Base-by-base conservation (phyloP, 331 rosid species). In the Telfairia occidentalis region DNA sequence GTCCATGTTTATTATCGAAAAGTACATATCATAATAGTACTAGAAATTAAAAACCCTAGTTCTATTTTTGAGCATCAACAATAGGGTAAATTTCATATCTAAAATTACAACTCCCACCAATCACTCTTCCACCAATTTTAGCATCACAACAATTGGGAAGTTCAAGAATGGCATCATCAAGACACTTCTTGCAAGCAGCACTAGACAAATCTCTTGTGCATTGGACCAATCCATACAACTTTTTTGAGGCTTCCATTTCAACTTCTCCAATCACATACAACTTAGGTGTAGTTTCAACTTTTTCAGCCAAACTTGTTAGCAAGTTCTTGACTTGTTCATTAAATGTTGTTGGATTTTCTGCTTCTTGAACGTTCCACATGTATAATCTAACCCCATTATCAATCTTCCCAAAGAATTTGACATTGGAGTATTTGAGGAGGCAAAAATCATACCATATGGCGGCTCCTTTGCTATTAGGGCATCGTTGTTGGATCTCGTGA, bases 161-260 rank as follows among this genome's bases (percentile, higher is more conserved):
- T 10, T 71, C 60, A 57, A 76, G 67, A 26, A 85, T 54, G n/a
- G 84, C 78, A 0, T 57, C 85, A 48, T 75, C 82, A 65, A 87
- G 83, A 55, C 89, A 87, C 81, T 81, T 79, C 80, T 83, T 81
- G 66, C 89, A 87, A 40, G 71, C 82, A 5, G 5, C 5, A 2
- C 50, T 43, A 3, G 52, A 52, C 2, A 84, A 78, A 34, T 87
- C 89, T 54, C 87, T 74, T 0, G 89, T 81, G 45, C 89, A 85
- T 64, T 85, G 96, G 32, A 86, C 84, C 80, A 86, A 35, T n/a
- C 91, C 91, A 57, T 90, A 90, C 34, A 90, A 58, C 10, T 59
- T 73, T 6, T 48, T 26, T 1, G 82, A 82, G 12, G 21, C 19
- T 15, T 28, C 85, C 45, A 82, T 57, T 67, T 69, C 76, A 7